phyloP scores from a whole-genome alignment of 2,329 filamentous ascomycete genomes.

The Diplodia seriata region DNA sequence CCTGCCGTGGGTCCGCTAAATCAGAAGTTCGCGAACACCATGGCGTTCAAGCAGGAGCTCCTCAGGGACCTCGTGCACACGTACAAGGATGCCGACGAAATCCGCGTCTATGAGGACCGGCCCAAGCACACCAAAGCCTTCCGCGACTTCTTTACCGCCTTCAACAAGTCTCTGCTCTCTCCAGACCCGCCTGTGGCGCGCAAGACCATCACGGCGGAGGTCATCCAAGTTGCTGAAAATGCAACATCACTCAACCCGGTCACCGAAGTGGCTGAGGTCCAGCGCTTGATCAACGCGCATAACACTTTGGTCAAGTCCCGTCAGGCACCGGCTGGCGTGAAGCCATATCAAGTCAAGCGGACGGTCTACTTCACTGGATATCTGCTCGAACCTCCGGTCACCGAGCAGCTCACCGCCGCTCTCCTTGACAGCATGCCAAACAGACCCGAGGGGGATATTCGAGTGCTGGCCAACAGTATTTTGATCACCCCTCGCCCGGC shows the following conservation, averaged over 20 bases:
- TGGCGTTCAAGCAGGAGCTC: slow-evolving; percentile 90
- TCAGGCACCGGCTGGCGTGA: slow-evolving; percentile 54
- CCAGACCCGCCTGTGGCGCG: slow-evolving; percentile 57
- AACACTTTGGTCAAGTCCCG: slow-evolving; percentile 66
- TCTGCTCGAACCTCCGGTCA: slow-evolving; percentile 75
- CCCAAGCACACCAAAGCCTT: slow-evolving; percentile 77
- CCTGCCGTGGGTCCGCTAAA: slow-evolving; percentile 81
- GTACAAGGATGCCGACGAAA: slow-evolving; percentile 81
- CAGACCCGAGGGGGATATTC: slow-evolving; percentile 73
- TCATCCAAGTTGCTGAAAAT: slow-evolving; percentile 83
- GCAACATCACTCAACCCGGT: slow-evolving; percentile 77
- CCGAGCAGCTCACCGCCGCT: slow-evolving; percentile 67
- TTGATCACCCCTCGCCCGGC: slow-evolving; percentile 84
- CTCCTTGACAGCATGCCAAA: slow-evolving; percentile 60
- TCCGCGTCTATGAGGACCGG: slow-evolving; percentile 72
- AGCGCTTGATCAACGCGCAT: slow-evolving; percentile 87
- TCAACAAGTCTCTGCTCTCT: slow-evolving; percentile 69
- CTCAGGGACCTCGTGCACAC: slow-evolving; percentile 83
- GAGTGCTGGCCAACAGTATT: slow-evolving; percentile 86
- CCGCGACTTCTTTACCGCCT: slow-evolving; percentile 78
- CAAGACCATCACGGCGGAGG: slow-evolving; percentile 74
- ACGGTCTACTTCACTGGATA: slow-evolving; percentile 93
- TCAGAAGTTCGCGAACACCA: slow-evolving; percentile 80
- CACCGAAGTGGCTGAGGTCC: slow-evolving; percentile 80
- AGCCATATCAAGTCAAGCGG: slow-evolving; percentile 76